These are phyloP conservation scores for Wickerhamiella siamensis DNA, from an alignment of 805 yeast species.

Conservation along the genomic window DNA sequence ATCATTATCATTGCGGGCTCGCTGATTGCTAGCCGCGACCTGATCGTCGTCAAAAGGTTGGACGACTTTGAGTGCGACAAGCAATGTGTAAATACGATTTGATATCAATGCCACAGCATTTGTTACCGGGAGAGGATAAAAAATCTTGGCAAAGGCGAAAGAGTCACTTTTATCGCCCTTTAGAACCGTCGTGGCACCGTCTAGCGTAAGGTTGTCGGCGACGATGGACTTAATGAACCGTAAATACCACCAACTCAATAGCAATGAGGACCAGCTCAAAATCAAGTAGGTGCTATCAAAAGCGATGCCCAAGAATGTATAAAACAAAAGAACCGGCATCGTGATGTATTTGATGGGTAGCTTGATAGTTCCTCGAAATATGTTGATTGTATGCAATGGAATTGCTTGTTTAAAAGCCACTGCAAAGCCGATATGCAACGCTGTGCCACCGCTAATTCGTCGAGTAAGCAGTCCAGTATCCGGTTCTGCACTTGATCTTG, in stretches of 20 bases:
- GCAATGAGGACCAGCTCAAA: slow-evolving; percentile 32
- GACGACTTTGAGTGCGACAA: not conserved
- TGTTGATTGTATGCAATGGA: slow-evolving; percentile 40
- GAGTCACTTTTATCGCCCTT: slow-evolving; percentile 83
- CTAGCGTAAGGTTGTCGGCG: slow-evolving; percentile 5
- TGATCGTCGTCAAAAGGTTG: slow-evolving; percentile 1
- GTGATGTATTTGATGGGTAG: slow-evolving; percentile 20
- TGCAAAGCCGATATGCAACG: slow-evolving; percentile 38
- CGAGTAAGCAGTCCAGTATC: not conserved
- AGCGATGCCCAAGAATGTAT: slow-evolving; percentile 1
- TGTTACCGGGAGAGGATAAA: slow-evolving; percentile 23
- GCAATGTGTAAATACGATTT: not conserved
- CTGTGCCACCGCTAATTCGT: slow-evolving; percentile 34
- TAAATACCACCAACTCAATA: slow-evolving; percentile 58
- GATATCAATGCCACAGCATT: not conserved
- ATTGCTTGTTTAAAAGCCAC: slow-evolving; percentile 51
- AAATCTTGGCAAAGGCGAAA: slow-evolving; percentile 66
- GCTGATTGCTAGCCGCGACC: slow-evolving; percentile 2
- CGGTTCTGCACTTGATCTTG: not conserved
- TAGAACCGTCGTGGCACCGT: slow-evolving; percentile 16
- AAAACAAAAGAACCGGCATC: slow-evolving; percentile 18
- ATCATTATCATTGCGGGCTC: not conserved
- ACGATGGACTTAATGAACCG: slow-evolving; percentile 48
- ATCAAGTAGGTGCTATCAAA: slow-evolving; percentile 2
- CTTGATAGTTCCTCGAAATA: slow-evolving; percentile 32